phyloP scores from a whole-genome alignment of 441 rosid species.

The Syzygium syzygioides region DNA sequence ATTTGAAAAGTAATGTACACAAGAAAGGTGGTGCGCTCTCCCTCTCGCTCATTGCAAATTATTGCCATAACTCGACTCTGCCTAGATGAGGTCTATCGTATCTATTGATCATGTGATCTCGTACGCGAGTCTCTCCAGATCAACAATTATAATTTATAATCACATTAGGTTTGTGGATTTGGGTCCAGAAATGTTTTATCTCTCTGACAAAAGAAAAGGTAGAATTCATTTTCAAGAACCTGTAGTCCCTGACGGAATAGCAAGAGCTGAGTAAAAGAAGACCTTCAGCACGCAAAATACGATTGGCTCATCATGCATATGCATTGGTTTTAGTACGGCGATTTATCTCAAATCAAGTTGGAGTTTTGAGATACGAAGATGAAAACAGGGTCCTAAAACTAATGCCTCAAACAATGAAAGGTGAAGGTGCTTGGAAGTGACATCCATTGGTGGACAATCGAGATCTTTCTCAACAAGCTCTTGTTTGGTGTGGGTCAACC shows the following conservation, averaged over 20 bases:
- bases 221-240: background rate
- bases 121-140: background rate
- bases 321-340: background rate
- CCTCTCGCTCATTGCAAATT: background rate
- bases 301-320: background rate
- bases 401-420: background rate
- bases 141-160: background rate
- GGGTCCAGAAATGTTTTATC: background rate
- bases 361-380: background rate
- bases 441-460: background rate
- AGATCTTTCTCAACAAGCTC: background rate
- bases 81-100: rapidly evolving
- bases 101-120: background rate
- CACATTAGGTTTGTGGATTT: background rate
- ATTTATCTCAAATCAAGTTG: background rate
- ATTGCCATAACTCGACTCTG: background rate
- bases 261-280: background rate
- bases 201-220: background rate
- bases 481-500: background rate
- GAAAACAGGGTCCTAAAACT: background rate
- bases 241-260: background rate
- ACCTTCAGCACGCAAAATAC: background rate
- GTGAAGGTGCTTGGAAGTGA: background rate
- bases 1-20: background rate
- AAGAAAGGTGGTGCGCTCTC: background rate